phyloP scores from a whole-genome alignment of 768 basidiomycete species.

The Trametes gibbosa region DNA sequence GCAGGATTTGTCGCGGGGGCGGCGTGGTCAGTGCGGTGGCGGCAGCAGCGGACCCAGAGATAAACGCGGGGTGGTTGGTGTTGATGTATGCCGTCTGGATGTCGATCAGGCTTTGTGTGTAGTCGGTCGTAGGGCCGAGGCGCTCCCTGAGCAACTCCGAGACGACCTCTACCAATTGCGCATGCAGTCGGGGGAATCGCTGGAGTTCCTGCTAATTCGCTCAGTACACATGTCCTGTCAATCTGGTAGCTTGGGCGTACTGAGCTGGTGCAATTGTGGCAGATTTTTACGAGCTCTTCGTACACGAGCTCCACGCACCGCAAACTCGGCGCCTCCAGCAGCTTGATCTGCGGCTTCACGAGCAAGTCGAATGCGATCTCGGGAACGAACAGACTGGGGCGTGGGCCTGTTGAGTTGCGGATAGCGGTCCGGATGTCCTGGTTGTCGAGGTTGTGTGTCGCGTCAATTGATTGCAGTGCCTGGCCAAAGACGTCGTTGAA shows the following conservation, averaged over 20 bases:
- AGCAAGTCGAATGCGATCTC: slow-evolving; percentile 96
- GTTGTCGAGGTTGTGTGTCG: slow-evolving; percentile 86
- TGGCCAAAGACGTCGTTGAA: slow-evolving; percentile 98
- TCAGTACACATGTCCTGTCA: neutral
- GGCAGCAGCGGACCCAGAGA: slow-evolving; percentile 69
- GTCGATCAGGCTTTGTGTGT: slow-evolving; percentile 90
- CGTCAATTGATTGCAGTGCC: slow-evolving; percentile 86
- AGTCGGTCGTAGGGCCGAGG: slow-evolving; percentile 94
- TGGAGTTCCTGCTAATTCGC: slow-evolving; percentile 72
- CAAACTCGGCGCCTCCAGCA: slow-evolving; percentile 90
- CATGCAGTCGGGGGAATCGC: slow-evolving; percentile 91
- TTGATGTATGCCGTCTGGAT: slow-evolving; percentile 99
- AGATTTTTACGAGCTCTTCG: slow-evolving; percentile 98
- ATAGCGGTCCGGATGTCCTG: slow-evolving; percentile 98
- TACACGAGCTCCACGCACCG: slow-evolving; percentile 98
- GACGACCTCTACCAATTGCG: slow-evolving; percentile 94
- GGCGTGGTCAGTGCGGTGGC: slow-evolving; percentile 46
- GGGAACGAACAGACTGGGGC: slow-evolving; percentile 95
- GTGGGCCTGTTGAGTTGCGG: slow-evolving; percentile 94
- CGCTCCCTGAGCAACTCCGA: slow-evolving; percentile 94
- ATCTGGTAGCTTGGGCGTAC: slow-evolving; percentile 42
- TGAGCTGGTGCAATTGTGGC: slow-evolving; percentile 93
- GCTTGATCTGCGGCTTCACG: slow-evolving; percentile 97
- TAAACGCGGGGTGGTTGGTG: slow-evolving; percentile 96
- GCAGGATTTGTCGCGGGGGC: slow-evolving; percentile 43